Evolutionary conservation across 495 filamentous ascomycete species (phyloP).

Genomic region (Pyrenopolyporus hunteri): DNA sequence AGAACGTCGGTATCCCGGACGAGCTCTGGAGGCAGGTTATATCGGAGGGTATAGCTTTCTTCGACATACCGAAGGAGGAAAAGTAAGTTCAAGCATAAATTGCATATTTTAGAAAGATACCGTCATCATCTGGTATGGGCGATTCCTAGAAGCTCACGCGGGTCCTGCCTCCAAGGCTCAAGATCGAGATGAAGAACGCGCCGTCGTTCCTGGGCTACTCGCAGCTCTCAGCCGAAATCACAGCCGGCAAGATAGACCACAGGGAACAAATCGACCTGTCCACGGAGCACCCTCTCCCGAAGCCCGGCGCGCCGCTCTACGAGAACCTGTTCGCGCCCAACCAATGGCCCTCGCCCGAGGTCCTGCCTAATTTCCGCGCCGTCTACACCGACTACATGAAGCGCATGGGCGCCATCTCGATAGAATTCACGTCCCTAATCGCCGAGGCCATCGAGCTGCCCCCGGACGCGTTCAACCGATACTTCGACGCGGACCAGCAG

Average conservation of each 20-base stretch:
- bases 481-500: slow-evolving; percentile 79
- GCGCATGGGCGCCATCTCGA: slow-evolving; percentile 71
- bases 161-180: slow-evolving; percentile 54
- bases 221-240: slow-evolving; percentile 66
- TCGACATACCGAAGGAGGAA: slow-evolving; percentile 80
- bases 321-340: slow-evolving; percentile 84
- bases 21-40: slow-evolving; percentile 71
- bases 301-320: slow-evolving; percentile 69
- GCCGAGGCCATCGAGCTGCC: slow-evolving; percentile 85
- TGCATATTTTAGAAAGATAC: neutral
- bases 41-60: slow-evolving; percentile 72
- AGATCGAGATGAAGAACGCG: slow-evolving; percentile 89
- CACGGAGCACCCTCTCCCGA: slow-evolving; percentile 72
- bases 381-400: slow-evolving; percentile 76
- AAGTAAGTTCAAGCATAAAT: slow-evolving; percentile 52
- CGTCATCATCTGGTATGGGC: neutral
- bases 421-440: slow-evolving; percentile 81
- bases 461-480: slow-evolving; percentile 73
- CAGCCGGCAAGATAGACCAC: slow-evolving; percentile 65
- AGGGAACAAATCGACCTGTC: slow-evolving; percentile 93
- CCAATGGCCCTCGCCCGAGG: slow-evolving; percentile 78
- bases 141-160: slow-evolving; percentile 3
- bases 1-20: slow-evolving; percentile 77
- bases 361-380: slow-evolving; percentile 74
- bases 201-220: slow-evolving; percentile 68